Base-by-base conservation (phyloP, 2,329 filamentous ascomycete species). In the Aspergillus melleus region DNA sequence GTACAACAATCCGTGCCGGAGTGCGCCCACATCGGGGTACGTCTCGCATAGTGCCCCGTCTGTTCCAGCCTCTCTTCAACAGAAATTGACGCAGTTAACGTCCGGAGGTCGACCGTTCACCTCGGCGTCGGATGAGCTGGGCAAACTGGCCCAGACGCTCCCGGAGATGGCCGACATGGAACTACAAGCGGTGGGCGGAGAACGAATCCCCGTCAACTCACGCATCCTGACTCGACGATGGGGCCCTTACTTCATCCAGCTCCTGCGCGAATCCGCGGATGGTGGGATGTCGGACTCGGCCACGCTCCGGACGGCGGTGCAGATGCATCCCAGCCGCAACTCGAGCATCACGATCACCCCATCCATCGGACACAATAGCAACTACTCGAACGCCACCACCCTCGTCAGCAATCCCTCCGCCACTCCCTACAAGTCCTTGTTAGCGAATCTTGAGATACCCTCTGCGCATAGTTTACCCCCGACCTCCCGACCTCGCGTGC, bases 141-240 rank as follows among this genome's bases (percentile, higher is more conserved):
- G 95, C 5, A 89, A 91, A 65, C 86, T 91, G 74, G 90, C 91
- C 0, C 80, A 96, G 63, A 84, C 84, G 1, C 81, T 96, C 72
- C 86, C 88, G n/a, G 95, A 98, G 75, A 81, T 99, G 58, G 86
- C 92, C 2, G 95, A 99, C 69, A 99, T 99, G 95, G 95, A 98
- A 70, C 91, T 99, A 60, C 82, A 98, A 29, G 95, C 94, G 55
- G 88, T 96, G 47, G 90, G 90, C 20, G 94, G 94, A 22, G 94
- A 97, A 73, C 87, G 93, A 19, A 92, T 98, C 66, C 92, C 95
- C 0, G 90, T 97, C 66, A 99, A 96, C 75, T 98, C 95, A 6
- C 87, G 92, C 59, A 86, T 99, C 16, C 84, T 98, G 16, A 89
- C 90, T 10, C 86, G 92, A 29, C 84, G 95, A 71, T 99, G 95